Evolutionary conservation across 1,139 yeast genomes (phyloP).

Genomic region (Scheffersomyces lignicola): DNA sequence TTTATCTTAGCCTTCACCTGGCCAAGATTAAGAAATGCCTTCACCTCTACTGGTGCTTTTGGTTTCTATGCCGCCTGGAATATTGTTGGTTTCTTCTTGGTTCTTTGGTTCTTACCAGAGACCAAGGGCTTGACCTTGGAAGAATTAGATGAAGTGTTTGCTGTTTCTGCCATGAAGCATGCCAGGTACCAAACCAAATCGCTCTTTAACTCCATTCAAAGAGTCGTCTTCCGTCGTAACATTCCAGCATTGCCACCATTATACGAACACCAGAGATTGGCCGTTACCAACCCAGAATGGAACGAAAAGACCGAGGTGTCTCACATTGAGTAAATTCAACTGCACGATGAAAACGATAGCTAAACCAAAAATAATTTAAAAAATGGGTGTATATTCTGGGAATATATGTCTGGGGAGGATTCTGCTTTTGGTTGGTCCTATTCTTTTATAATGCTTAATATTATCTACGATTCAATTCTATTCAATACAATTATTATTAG

Average conservation of each 20-base stretch:
- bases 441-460: neutral
- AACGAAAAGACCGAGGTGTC: conserved; percentile 54
- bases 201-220: conserved; percentile 45
- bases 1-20: conserved; percentile 76
- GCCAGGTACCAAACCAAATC: conserved; percentile 55
- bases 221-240: conserved; percentile 39
- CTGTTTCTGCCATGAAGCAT: conserved; percentile 54
- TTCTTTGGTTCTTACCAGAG: conserved; percentile 66
- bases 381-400: neutral
- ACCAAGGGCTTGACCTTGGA: conserved; percentile 70
- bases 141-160: conserved; percentile 71
- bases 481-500: neutral
- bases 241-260: conserved; percentile 55
- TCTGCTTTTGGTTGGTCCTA: neutral
- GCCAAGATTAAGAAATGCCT: conserved; percentile 68
- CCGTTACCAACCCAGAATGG: conserved; percentile 62
- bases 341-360: neutral
- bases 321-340: conserved; percentile 38
- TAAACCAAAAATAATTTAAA: neutral
- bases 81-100: conserved; percentile 68
- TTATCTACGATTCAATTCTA: neutral
- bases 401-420: too few species aligned
- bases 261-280: conserved; percentile 56
- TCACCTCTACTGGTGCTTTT: conserved; percentile 81
- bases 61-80: conserved; percentile 92